Conservation (phyloP, 2,329 filamentous ascomycete species). For the Neurospora sp. region DNA sequence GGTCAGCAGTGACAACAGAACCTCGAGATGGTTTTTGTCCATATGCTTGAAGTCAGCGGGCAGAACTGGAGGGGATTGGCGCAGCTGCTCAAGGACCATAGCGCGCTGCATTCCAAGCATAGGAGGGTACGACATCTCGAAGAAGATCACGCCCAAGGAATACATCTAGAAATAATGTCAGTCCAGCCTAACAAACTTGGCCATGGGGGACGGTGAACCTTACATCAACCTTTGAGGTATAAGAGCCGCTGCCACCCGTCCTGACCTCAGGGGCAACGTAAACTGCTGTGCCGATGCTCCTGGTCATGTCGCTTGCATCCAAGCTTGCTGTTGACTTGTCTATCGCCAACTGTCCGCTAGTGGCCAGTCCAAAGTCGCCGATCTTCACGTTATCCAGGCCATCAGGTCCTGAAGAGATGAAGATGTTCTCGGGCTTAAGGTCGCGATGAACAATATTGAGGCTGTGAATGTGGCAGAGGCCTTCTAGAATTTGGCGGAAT, state of each 20-base stretch:
- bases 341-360: constrained; percentile 66
- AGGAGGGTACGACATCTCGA: constrained; percentile 81
- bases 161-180: constrained; percentile 59
- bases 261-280: constrained; percentile 91
- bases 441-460: constrained; percentile 92
- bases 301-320: constrained; percentile 56
- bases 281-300: constrained; percentile 67
- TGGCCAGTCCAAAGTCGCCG: constrained; percentile 91
- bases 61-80: constrained; percentile 56
- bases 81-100: constrained; percentile 55
- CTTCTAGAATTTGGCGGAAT: constrained; percentile 85
- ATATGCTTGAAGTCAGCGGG: constrained; percentile 62
- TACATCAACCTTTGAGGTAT: constrained; percentile 87
- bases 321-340: constrained; percentile 40
- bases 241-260: constrained; percentile 63
- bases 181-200: constrained; percentile 2
- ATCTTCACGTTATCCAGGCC: constrained; percentile 85
- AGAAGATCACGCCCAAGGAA: constrained; percentile 93
- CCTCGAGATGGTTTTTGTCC: constrained; percentile 65
- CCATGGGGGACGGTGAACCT: constrained; percentile 23
- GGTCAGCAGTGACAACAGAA: constrained; percentile 70
- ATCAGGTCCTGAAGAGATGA: constrained; percentile 63
- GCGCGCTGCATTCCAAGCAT: constrained; percentile 56
- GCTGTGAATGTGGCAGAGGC: constrained; percentile 79
- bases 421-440: constrained; percentile 94